Conservation (phyloP, 1,284 basidiomycete species). For the Psilocybe mexicana region DNA sequence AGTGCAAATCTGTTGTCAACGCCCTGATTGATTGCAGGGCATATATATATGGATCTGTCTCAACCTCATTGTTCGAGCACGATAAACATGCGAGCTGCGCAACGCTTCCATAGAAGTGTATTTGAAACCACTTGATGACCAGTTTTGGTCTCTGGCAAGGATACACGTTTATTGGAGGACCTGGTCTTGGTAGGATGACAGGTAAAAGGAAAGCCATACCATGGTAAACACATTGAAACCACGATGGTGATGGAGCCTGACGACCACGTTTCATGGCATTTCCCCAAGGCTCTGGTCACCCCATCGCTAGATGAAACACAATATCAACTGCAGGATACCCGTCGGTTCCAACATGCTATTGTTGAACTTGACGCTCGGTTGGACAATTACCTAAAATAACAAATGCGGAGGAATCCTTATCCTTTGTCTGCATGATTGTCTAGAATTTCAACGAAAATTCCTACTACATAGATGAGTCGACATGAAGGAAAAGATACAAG, state of each 20-base stretch:
- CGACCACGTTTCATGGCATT: constrained; percentile 13
- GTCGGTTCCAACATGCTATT: not conserved
- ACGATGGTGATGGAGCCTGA: constrained; percentile 11
- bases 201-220: not conserved
- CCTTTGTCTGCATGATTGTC: too few relatives aligned
- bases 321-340: constrained; percentile 11
- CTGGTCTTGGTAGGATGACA: constrained; percentile 6
- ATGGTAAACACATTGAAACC: constrained; percentile 9
- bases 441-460: not conserved
- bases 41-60: constrained; percentile 26
- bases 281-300: not conserved
- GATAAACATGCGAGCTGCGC: constrained; percentile 30
- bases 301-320: constrained; percentile 8
- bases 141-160: constrained; percentile 3
- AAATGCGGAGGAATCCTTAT: too few relatives aligned
- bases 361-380: too few relatives aligned
- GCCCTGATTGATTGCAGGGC: constrained; percentile 16
- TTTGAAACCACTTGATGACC: not conserved
- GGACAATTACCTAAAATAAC: too few relatives aligned
- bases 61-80: constrained; percentile 31
- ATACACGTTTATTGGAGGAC: constrained; percentile 19
- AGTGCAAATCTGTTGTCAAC: constrained; percentile 6
- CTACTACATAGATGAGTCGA: not conserved
- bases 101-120: not conserved
- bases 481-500: not conserved